Conservation (phyloP, 2,329 filamentous ascomycete species). For the Blastomyces gilchristii region DNA sequence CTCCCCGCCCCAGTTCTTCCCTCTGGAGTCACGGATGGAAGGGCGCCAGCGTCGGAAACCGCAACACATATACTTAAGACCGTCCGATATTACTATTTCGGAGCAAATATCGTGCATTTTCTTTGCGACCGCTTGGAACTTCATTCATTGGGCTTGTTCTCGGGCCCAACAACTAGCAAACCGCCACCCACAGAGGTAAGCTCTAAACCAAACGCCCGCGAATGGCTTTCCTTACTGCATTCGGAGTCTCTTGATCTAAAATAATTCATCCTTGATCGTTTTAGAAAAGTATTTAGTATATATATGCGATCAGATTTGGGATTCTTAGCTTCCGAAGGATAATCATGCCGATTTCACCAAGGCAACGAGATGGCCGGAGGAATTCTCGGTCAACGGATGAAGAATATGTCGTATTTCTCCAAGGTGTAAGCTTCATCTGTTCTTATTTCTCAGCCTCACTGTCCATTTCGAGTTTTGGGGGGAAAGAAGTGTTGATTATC, state of each 20-base stretch:
- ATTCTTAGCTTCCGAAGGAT: neutral
- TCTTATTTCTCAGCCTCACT: slow-evolving; percentile 32
- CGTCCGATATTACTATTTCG: neutral
- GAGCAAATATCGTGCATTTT: neutral
- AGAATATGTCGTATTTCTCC: slow-evolving; percentile 37
- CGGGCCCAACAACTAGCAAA: neutral
- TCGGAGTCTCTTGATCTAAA: neutral
- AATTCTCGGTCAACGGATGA: slow-evolving; percentile 28
- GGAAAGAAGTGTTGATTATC: neutral
- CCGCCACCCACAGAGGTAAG: neutral
- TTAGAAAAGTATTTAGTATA: neutral
- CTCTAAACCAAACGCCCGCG: neutral
- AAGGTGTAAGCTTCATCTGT: slow-evolving; percentile 30
- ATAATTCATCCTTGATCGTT: neutral
- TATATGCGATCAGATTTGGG: neutral
- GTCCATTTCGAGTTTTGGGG: neutral
- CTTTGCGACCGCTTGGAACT: neutral
- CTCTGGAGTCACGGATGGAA: neutral
- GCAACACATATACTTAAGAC: neutral
- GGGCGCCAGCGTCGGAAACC: neutral
- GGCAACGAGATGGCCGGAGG: slow-evolving; percentile 25
- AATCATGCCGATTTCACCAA: slow-evolving; percentile 25
- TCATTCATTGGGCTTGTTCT: neutral
- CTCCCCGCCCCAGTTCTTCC: neutral
- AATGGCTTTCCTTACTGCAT: neutral